These are phyloP conservation scores for Phylloporus sp. DNA, from an alignment of 768 basidiomycete genomes.

Conservation along the genomic window DNA sequence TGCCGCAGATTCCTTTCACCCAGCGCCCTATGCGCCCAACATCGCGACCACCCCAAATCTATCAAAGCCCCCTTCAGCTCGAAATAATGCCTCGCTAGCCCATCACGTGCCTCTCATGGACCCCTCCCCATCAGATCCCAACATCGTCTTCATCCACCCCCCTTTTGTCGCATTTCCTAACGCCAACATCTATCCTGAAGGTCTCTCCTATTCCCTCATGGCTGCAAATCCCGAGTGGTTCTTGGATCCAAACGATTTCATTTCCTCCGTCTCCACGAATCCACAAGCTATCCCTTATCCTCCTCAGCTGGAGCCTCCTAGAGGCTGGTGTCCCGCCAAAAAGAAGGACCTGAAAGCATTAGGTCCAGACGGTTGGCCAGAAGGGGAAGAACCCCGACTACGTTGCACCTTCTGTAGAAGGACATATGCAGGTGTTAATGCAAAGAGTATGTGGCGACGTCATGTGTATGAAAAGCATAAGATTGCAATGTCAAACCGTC, in stretches of 20 bases:
- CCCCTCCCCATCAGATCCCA: conserved; percentile 61
- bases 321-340: conserved; percentile 85
- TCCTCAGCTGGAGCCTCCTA: conserved; percentile 70
- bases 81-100: conserved; percentile 33
- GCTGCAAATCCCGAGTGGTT: conserved; percentile 81
- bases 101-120: conserved; percentile 57
- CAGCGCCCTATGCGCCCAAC: conserved; percentile 55
- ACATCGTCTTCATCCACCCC: conserved; percentile 65
- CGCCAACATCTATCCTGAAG: conserved; percentile 55
- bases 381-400: conserved; percentile 74
- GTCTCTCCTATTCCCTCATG: conserved; percentile 65
- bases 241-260: conserved; percentile 62
- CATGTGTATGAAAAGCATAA: conserved; percentile 90
- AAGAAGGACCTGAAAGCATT: conserved; percentile 72
- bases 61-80: conserved; percentile 27
- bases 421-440: conserved; percentile 81
- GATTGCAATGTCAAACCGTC: conserved; percentile 83
- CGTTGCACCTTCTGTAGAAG: conserved; percentile 82
- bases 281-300: conserved; percentile 64
- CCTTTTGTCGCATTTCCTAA: conserved; percentile 68
- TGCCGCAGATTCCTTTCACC: conserved; percentile 59
- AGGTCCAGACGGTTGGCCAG: conserved; percentile 67
- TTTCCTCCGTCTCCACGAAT: conserved; percentile 40
- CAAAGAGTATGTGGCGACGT: conserved; percentile 87
- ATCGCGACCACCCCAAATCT: conserved; percentile 20